A percentile compares a stretch with the other conserved stretches of the same genome.
Evolutionary conservation across 176 grass and related monocot genomes (phyloP).

Genomic region (bread wheat (Triticum aestivum)): DNA sequence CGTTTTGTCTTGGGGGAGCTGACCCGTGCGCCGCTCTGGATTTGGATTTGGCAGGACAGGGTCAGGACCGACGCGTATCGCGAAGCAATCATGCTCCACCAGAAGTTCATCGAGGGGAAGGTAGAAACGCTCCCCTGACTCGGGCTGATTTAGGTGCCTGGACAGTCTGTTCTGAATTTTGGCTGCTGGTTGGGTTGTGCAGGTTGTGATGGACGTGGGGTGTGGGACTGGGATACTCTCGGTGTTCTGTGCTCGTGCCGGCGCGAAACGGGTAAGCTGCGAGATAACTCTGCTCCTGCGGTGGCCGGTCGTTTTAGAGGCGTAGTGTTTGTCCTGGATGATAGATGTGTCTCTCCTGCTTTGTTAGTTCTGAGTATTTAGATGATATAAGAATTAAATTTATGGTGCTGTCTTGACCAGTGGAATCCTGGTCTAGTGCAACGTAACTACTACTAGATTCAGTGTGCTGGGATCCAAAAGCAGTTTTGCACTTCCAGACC

Average conservation of each 20-base stretch:
- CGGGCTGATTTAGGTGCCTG: neutral
- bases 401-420: no score
- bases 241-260: constrained; percentile 87
- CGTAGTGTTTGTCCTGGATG: neutral
- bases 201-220: constrained; percentile 96
- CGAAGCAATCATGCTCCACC: constrained; percentile 68
- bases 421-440: neutral
- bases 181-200: no score
- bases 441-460: neutral
- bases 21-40: neutral
- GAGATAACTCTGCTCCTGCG: neutral
- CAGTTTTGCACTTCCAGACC: neutral
- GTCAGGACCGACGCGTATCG: constrained; percentile 82
- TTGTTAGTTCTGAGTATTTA: neutral
- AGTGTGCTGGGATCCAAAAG: neutral
- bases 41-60: constrained; percentile 55
- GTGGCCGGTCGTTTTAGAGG: neutral
- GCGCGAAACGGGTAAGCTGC: constrained; percentile 68
- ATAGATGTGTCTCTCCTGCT: neutral
- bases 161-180: no score
- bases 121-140: constrained; percentile 29
- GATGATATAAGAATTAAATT: neutral
- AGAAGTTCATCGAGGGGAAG: constrained; percentile 86
- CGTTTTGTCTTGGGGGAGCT: neutral
- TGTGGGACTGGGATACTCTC: constrained; percentile 94